phyloP scores from a whole-genome alignment of 768 basidiomycete species.

The Leccinum disarticulatum region DNA sequence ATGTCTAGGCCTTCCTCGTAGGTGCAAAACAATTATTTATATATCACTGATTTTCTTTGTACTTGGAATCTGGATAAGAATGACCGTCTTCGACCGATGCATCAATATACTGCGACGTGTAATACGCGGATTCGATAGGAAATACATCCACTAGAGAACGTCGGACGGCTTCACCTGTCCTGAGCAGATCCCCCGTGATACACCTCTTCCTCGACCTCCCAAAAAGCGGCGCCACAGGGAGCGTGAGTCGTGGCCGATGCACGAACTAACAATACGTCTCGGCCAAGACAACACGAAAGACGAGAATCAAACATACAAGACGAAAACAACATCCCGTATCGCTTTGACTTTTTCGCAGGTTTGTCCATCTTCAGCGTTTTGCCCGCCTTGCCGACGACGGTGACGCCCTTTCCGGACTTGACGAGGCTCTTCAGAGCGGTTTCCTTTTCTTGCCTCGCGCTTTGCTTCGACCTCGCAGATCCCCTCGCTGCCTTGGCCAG shows the following conservation, averaged over 20 bases:
- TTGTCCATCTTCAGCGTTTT: slow-evolving; percentile 31
- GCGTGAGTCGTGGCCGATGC: background rate
- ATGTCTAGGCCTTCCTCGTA: background rate
- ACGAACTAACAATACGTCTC: background rate
- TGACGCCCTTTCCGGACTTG: slow-evolving; percentile 82
- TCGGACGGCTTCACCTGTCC: background rate
- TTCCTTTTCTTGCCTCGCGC: slow-evolving; percentile 79
- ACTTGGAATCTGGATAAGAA: background rate
- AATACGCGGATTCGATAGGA: background rate
- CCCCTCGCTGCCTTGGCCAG: slow-evolving; percentile 31
- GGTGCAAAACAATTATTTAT: background rate
- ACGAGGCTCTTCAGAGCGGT: slow-evolving; percentile 79
- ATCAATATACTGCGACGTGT: background rate
- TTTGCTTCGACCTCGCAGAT: slow-evolving; percentile 33
- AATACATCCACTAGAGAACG: background rate
- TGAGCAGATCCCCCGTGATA: background rate
- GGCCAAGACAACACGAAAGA: background rate
- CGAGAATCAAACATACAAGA: slow-evolving; percentile 9
- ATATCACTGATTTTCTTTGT: background rate
- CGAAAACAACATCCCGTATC: background rate
- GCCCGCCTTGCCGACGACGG: slow-evolving; percentile 75
- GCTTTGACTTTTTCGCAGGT: slow-evolving; percentile 26
- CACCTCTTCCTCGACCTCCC: background rate
- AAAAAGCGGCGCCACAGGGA: background rate
- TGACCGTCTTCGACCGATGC: background rate